Percentiles rank a stretch among this genome's conserved stretches.
Evolutionary conservation across 768 basidiomycete species (phyloP).

Genomic region (Phallus indusiatus): DNA sequence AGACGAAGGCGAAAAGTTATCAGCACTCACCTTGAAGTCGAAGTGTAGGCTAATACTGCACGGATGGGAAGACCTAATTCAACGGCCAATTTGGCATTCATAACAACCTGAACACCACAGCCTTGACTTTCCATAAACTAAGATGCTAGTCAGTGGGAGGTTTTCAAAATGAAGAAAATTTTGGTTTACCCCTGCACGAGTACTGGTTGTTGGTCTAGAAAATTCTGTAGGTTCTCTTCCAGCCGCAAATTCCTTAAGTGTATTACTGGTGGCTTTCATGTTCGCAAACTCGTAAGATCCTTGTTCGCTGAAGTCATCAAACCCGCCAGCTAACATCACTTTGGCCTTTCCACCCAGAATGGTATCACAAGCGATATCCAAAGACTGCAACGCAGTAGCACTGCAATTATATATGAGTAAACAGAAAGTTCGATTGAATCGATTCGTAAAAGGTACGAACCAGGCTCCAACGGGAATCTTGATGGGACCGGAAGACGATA

Average conservation of each 20-base stretch:
- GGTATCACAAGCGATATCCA: conserved; percentile 97
- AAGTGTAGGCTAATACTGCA: conserved; percentile 89
- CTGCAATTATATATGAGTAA: conserved; percentile 27
- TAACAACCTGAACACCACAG: conserved; percentile 92
- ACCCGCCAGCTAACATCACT: conserved; percentile 98
- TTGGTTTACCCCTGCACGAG: conserved; percentile 76
- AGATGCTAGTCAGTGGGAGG: conserved; percentile 2
- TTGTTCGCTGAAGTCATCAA: conserved; percentile 97
- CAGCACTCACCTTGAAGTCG: conserved; percentile 77
- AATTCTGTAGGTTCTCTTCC: conserved; percentile 98
- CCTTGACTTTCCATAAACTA: conserved; percentile 97
- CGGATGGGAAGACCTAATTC: conserved; percentile 92
- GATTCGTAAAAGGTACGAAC: conserved; percentile 33
- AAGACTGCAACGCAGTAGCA: conserved; percentile 93
- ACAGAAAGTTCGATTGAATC: neutral
- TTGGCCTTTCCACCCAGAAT: conserved; percentile 94
- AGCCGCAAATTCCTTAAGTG: conserved; percentile 96
- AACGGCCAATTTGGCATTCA: conserved; percentile 93
- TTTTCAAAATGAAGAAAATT: neutral
- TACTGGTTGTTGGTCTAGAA: conserved; percentile 95
- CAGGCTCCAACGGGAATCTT: conserved; percentile 99
- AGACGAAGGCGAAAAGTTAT: neutral
- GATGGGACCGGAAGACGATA: conserved; percentile 95
- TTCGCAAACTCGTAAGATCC: conserved; percentile 99
- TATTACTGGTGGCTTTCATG: conserved; percentile 99